Percentiles rank a stretch among this genome's conserved stretches.
Evolutionary conservation across 2,329 filamentous ascomycete genomes (phyloP).

Genomic region (Trichoderma brevicompactum): DNA sequence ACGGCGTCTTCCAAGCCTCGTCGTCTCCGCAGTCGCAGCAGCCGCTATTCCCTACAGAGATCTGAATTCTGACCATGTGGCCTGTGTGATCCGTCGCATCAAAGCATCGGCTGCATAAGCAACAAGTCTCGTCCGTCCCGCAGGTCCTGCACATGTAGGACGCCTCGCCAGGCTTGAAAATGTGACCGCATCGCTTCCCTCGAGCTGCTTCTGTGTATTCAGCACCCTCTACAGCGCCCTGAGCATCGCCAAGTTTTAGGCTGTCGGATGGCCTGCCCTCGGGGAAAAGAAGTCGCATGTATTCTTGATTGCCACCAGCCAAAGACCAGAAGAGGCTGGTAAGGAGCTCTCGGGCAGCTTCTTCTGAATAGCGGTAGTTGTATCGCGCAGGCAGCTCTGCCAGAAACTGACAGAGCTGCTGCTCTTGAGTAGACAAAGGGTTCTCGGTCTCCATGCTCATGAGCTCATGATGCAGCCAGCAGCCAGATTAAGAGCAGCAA

Average conservation of each 20-base stretch:
- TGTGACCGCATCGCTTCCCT: slow-evolving; percentile 94
- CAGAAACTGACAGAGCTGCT: slow-evolving; percentile 81
- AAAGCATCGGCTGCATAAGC: slow-evolving; percentile 91
- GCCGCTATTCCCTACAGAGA: slow-evolving; percentile 88
- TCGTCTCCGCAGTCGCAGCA: slow-evolving; percentile 97
- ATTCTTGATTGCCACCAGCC: slow-evolving; percentile 72
- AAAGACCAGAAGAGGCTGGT: slow-evolving; percentile 85
- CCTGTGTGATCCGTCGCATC: slow-evolving; percentile 93
- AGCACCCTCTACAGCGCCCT: slow-evolving; percentile 89
- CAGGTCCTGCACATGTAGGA: slow-evolving; percentile 95
- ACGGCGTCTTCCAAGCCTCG: slow-evolving; percentile 87
- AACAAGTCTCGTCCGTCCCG: slow-evolving; percentile 92
- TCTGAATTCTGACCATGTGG: slow-evolving; percentile 86
- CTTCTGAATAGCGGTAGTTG: slow-evolving; percentile 74
- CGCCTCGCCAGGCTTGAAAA: slow-evolving; percentile 92
- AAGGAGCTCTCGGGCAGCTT: slow-evolving; percentile 73
- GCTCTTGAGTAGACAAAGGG: slow-evolving; percentile 69
- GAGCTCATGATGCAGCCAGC: slow-evolving; percentile 36
- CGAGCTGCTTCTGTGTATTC: slow-evolving; percentile 92
- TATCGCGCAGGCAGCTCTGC: slow-evolving; percentile 75
- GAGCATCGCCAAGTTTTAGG: slow-evolving; percentile 82
- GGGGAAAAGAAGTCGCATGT: slow-evolving; percentile 82
- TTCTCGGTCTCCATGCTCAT: slow-evolving; percentile 54
- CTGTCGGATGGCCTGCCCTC: slow-evolving; percentile 66
- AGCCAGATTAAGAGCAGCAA: neutral